Base-by-base conservation (phyloP, 2,329 filamentous ascomycete species). In the Colletotrichum simmondsii region DNA sequence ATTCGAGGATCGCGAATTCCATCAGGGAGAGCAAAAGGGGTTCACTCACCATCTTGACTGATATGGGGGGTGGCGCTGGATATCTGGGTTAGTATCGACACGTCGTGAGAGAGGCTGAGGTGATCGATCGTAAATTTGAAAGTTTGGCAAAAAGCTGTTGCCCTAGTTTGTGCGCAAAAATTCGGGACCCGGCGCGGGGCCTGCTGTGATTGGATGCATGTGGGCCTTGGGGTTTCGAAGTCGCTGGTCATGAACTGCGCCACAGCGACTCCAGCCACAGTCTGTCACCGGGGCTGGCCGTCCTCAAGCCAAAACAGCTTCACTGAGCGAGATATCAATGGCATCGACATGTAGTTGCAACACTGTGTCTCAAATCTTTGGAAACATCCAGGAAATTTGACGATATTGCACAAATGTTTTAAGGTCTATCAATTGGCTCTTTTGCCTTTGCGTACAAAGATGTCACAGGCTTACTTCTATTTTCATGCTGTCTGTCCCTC, bases 81-180 rank as follows among this genome's bases (percentile, higher is more conserved):
- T 72, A 70, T 72, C 71, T 72, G 66, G 71, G 71, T 73, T 73
- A 73, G 71, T 73, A 65, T 73, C 71, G 61, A 71, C 66, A 73
- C 66, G 71, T 71, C 71, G 71, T 71, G 66, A 58, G 66, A 54
- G 32, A 67, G 57, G 54, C 56, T 65, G 60, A 61, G 59, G 35
- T 56, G 42, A 56, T 60, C 62, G 26, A 54, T 53, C 42, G 60
- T 49, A 54, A 63, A 37, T 63, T 54, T 53, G 46, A 63, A 49
- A 53, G 46, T 32, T 52, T 52, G 46, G 26, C n/a, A 24, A 63
- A 30, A 62, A 52, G 52, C 19, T 32, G 28, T 53, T 68, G 58
- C 66, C 58, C 58, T 63, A 68, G 49, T 64, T 54, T 64, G 62
- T 65, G 62, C 49, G 49, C 30, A 28, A 62, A 62, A 62, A 62